A percentile compares a stretch with the other conserved stretches of the same genome.
These are phyloP conservation scores for Lichenothelia convexa DNA, from an alignment of 495 filamentous ascomycete species.

Conservation along the genomic window DNA sequence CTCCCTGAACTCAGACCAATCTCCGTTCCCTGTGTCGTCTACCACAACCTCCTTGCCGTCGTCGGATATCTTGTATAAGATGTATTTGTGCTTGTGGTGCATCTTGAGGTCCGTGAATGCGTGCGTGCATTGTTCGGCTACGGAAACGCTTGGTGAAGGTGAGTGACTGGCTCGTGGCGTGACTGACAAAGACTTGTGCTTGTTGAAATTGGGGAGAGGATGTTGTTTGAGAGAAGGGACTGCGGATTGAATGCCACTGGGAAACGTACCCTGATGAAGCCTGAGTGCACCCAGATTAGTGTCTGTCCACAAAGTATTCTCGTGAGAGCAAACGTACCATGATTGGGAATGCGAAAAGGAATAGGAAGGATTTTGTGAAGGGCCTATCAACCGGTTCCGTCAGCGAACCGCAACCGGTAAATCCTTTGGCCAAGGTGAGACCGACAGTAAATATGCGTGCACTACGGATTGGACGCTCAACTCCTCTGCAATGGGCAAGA, in stretches of 20 bases:
- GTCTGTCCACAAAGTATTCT: background rate
- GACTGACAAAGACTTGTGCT: background rate
- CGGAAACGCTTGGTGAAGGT: constrained; percentile 41
- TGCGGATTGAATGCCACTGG: background rate
- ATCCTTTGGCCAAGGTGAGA: no score
- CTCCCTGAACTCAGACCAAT: constrained; percentile 44
- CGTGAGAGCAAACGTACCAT: background rate
- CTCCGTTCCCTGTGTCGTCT: constrained; percentile 40
- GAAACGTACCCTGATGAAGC: background rate
- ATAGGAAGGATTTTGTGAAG: background rate
- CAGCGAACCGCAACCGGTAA: no score
- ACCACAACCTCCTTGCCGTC: constrained; percentile 81
- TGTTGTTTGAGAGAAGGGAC: background rate
- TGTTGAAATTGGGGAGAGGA: background rate
- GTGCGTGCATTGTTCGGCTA: constrained; percentile 61
- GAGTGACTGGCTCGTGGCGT: background rate
- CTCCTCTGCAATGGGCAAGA: no score
- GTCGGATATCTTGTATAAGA: constrained; percentile 94
- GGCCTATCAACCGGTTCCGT: no score
- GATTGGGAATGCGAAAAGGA: background rate
- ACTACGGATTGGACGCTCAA: no score
- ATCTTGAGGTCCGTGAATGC: constrained; percentile 85
- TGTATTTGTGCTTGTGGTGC: constrained; percentile 72
- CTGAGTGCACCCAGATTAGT: background rate
- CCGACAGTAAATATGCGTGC: no score